phyloP scores from a whole-genome alignment of 2,329 filamentous ascomycete species.

The Spiromastix sp. region DNA sequence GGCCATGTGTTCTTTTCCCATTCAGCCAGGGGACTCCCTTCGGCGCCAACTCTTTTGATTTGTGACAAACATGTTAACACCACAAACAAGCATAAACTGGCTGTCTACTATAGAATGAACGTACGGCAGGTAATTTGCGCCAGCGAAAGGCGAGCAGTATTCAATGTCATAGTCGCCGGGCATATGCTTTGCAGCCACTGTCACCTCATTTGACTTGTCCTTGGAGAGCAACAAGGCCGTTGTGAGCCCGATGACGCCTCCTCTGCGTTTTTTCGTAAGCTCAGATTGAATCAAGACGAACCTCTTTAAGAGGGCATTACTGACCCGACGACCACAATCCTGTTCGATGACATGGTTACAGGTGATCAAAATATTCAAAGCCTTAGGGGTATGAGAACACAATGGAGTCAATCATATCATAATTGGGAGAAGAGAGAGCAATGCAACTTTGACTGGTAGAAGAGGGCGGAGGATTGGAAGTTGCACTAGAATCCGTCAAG shows the following conservation, averaged over 20 bases:
- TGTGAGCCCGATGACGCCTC: conserved; percentile 56
- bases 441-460: too few species aligned
- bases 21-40: conserved; percentile 27
- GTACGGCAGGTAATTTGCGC: conserved; percentile 67
- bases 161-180: conserved; percentile 87
- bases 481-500: too few species aligned
- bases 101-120: too few species aligned
- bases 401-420: too few species aligned
- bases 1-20: conserved; percentile 59
- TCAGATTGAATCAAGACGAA: background rate
- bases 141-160: conserved; percentile 84
- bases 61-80: background rate
- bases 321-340: conserved; percentile 32
- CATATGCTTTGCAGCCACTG: conserved; percentile 77
- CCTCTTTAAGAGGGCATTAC: conserved; percentile 1
- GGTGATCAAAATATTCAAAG: too few species aligned
- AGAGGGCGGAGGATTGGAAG: too few species aligned
- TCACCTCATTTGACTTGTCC: conserved; percentile 48
- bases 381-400: too few species aligned
- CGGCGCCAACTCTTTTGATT: conserved; percentile 25
- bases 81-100: too few species aligned
- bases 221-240: conserved; percentile 53
- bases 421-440: too few species aligned
- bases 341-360: conserved; percentile 25
- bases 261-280: conserved; percentile 35